Conservation (phyloP, 495 filamentous ascomycete species). For the Penicillium cosmopolitanum region DNA sequence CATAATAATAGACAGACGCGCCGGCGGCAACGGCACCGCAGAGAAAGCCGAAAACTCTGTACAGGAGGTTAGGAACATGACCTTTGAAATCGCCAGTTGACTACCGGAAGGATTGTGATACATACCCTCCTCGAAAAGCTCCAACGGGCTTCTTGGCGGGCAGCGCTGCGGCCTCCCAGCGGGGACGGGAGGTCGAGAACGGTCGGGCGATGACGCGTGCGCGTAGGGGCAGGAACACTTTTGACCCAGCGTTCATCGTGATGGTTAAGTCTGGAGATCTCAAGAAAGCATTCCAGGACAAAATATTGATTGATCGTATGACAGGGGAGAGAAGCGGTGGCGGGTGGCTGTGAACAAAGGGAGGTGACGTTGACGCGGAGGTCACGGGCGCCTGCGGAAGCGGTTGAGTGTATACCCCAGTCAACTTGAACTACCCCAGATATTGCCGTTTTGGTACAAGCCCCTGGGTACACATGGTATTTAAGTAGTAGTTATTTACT, state of each 20-base stretch:
- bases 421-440: no score
- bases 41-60: slow-evolving; percentile 90
- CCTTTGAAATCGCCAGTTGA: not conserved
- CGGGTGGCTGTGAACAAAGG: slow-evolving; percentile 18
- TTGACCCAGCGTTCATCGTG: slow-evolving; percentile 31
- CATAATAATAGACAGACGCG: slow-evolving; percentile 84
- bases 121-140: slow-evolving; percentile 91
- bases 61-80: slow-evolving; percentile 2
- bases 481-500: not conserved
- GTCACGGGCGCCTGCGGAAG: slow-evolving; percentile 24
- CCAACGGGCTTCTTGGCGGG: slow-evolving; percentile 82
- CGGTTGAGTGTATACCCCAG: not conserved
- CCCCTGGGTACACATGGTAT: not conserved
- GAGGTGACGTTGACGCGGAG: slow-evolving; percentile 39
- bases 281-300: slow-evolving; percentile 9
- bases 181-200: slow-evolving; percentile 42
- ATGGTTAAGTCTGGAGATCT: slow-evolving; percentile 12
- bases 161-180: slow-evolving; percentile 48
- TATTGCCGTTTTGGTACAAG: no score
- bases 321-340: slow-evolving; percentile 17
- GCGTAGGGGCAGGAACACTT: slow-evolving; percentile 27
- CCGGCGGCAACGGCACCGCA: slow-evolving; percentile 81
- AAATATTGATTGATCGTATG: slow-evolving; percentile 10
- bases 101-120: slow-evolving; percentile 17
- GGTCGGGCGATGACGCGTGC: slow-evolving; percentile 34